Base-by-base conservation (phyloP, 345 rosid genomes). In the Murraya paniculata region DNA sequence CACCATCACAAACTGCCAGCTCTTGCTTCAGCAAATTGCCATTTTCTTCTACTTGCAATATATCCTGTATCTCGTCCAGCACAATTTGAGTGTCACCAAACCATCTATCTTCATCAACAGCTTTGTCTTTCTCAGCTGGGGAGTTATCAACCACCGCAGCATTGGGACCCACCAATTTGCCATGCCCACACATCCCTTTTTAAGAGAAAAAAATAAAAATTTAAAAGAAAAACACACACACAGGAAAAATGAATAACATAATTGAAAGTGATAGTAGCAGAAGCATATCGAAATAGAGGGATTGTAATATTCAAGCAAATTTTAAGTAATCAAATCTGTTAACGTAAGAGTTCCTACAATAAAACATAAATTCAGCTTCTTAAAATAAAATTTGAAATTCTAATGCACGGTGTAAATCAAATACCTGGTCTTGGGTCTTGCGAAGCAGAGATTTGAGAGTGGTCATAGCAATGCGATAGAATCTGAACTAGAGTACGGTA, bases 401-500 rank as follows among this genome's bases (percentile, higher is more conserved):
- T 45, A 27, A 13, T 41, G 48, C 18, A 53, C 14, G n/a, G n/a
- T 62, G 45, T 11, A 30, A 76, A 76, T 76, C 50, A 55, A 64
- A 4, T 79, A 88, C 91, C 87, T 53, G 80, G 72, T 9, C 35
- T 59, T 7, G 79, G 82, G 56, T 77, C 79, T 53, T 58, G 88
- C 65, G 85, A 77, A 74, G 79, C 72, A 56, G 89, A 84, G 21
- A 87, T 75, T 14, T 59, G 83, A 58, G 89, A 84, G 24, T 87
- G 81, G 9, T 79, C 84, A 72, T 83, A 78, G 87, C 89, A 86
- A 59, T 84, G 77, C 4, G 92, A 84, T 75, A 89, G 28, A 38
- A 92, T 79, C 57, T 81, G 85, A 75, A 90, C 72, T 10, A 90
- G 74, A 74, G 81, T 84, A 55, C 80, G 87, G 74, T 84, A 81